Base-by-base conservation (phyloP, 2,329 filamentous ascomycete species). In the Fusarium anthophilum region DNA sequence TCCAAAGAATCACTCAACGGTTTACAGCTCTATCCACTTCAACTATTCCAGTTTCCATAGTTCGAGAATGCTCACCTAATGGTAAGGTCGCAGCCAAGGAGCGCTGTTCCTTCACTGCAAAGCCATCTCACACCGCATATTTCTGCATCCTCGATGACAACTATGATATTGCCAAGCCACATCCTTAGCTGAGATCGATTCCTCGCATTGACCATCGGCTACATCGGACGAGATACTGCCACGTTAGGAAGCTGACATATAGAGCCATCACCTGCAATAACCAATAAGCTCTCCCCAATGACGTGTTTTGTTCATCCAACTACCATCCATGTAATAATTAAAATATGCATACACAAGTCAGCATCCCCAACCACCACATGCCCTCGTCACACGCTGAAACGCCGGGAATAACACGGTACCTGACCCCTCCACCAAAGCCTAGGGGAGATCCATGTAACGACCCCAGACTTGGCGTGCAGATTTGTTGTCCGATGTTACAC, bases 361-460 rank as follows among this genome's bases (percentile, higher is more conserved):
- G 32, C 20, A 55, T 26, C 51, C 35, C 32, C n/a, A 37, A 38
- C 32, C n/a, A 17, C 51, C 66, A 66, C 66, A 66, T 70, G 67
- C 53, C 15, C 35, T 1, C 15, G 47, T 70, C 67, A 70, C 41
- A 54, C 43, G 17, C 26, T 53, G 43, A 43, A 51, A 51, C 58
- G 15, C 56, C 38, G 43, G 47, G 10, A 44, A 44, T 47, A 48
- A 24, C 6, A 4, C 30, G 32, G 38, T 67, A 64, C 59, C 10
- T 9, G 15, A 8, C 28, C 9, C 17, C 17, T 22, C 6, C 14
- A 41, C 26, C 18, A 14, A 32, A 47, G 3, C 3, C 10, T 2
- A 13, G 9, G 15, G 13, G 10, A 12, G 17, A 8, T 35, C 3
- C 8, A 63, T 12, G 66, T 69, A n/a, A 20, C 22, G 24, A 28